These are phyloP conservation scores for Amphicarpaea edgeworthii DNA, from an alignment of 306 rosid genomes.

Conservation along the genomic window DNA sequence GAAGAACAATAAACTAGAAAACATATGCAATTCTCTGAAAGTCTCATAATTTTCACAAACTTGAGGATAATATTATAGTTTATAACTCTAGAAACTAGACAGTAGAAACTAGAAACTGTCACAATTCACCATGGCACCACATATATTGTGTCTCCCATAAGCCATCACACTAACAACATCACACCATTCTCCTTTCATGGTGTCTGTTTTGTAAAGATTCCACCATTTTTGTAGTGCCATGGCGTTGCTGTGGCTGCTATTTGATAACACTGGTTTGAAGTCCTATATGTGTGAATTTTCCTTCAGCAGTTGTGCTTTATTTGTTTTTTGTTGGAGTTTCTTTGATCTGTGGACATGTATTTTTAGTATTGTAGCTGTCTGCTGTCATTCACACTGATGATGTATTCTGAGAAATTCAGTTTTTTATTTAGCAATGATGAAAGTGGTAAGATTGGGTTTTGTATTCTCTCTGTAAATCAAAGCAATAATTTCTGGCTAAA, in stretches of 20 bases:
- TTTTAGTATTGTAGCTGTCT: background rate
- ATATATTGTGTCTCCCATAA: background rate
- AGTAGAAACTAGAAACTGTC: background rate
- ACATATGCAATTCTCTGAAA: background rate
- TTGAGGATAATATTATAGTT: background rate
- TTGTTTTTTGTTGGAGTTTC: slow-evolving; percentile 7
- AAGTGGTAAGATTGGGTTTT: background rate
- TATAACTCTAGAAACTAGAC: background rate
- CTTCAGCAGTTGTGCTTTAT: slow-evolving; percentile 1
- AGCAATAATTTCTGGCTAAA: slow-evolving; percentile 28
- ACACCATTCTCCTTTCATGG: background rate
- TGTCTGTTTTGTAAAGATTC: background rate
- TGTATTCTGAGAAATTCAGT: slow-evolving; percentile 5
- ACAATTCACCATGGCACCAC: background rate
- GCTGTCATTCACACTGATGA: background rate
- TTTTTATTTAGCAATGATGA: background rate
- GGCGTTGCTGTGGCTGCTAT: background rate
- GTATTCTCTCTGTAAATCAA: slow-evolving; percentile 6
- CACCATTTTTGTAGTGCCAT: background rate
- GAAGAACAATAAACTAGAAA: background rate
- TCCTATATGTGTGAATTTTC: background rate
- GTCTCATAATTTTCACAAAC: background rate
- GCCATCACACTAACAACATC: background rate
- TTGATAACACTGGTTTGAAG: background rate
- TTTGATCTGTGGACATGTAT: slow-evolving; percentile 1